Evolutionary conservation across 352 stramenopile genomes (phyloP).

Genomic region (Phytophthora crassamura): DNA sequence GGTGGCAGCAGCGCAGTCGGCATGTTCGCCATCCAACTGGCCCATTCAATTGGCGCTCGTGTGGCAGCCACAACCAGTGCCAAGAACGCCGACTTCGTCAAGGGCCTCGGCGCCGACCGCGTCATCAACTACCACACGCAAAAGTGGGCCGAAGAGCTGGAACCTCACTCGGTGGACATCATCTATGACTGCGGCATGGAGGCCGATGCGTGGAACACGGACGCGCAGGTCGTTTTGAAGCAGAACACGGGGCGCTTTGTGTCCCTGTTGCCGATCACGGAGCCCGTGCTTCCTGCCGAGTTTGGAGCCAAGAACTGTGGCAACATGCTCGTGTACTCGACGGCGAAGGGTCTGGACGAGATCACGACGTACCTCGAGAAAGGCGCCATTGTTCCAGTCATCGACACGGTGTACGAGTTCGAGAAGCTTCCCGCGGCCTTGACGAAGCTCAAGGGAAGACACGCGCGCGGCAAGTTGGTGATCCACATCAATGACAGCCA

Average conservation of each 20-base stretch:
- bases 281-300: conserved; percentile 14
- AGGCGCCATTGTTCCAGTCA: conserved; percentile 30
- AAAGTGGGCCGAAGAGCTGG: conserved; percentile 43
- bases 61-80: conserved; percentile 41
- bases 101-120: conserved; percentile 34
- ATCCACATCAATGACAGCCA: conserved; percentile 10
- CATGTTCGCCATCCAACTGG: conserved; percentile 53
- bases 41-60: conserved; percentile 33
- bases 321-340: conserved; percentile 21
- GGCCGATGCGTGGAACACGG: conserved; percentile 34
- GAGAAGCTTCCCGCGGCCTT: conserved; percentile 45
- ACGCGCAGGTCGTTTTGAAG: conserved; percentile 33
- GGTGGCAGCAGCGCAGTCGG: conserved; percentile 48
- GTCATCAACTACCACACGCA: conserved; percentile 48
- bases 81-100: conserved; percentile 37
- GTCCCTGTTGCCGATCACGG: conserved; percentile 20
- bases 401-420: conserved; percentile 50
- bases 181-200: conserved; percentile 51
- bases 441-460: conserved; percentile 47
- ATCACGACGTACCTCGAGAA: conserved; percentile 45
- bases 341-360: conserved; percentile 18
- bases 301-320: conserved; percentile 24
- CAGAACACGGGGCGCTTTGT: conserved; percentile 30
- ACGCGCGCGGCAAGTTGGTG: conserved; percentile 60
- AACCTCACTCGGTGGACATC: conserved; percentile 45